Conservation (phyloP, 129 eudicot genomes). For the Rutidosis leptorrhynchoides region DNA sequence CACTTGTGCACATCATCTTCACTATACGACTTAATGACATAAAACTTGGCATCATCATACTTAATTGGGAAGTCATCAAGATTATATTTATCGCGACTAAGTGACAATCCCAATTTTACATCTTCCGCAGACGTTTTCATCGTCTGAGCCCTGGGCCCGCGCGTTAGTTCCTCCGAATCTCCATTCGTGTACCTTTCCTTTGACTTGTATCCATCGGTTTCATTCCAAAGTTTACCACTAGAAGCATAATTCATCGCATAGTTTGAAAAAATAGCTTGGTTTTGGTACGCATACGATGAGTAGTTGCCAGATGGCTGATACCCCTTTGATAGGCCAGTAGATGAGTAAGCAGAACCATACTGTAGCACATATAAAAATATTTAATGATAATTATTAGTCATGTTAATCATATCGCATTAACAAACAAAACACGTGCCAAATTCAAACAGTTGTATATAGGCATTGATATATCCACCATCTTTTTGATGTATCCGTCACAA, state of each 20-base stretch:
- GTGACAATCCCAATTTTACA: slow-evolving; percentile 30
- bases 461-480: no score
- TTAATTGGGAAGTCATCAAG: slow-evolving; percentile 48
- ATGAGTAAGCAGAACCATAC: slow-evolving; percentile 51
- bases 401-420: neutral
- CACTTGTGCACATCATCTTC: slow-evolving; percentile 88
- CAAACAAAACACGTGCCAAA: neutral
- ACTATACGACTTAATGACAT: slow-evolving; percentile 78
- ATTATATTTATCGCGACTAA: slow-evolving; percentile 48
- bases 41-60: slow-evolving; percentile 70
- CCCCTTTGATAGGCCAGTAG: slow-evolving; percentile 41
- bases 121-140: slow-evolving; percentile 33
- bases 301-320: slow-evolving; percentile 42
- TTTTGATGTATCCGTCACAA: no score
- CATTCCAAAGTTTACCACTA: slow-evolving; percentile 53
- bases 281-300: slow-evolving; percentile 43
- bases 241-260: slow-evolving; percentile 43
- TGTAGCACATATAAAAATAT: slow-evolving; percentile 23
- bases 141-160: slow-evolving; percentile 73
- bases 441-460: neutral
- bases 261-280: slow-evolving; percentile 45
- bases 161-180: slow-evolving; percentile 62
- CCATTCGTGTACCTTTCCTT: slow-evolving; percentile 47
- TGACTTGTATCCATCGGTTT: slow-evolving; percentile 42
- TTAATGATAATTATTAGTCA: neutral